Base-by-base conservation (phyloP, 768 basidiomycete species). In the Amanita jacksonii region DNA sequence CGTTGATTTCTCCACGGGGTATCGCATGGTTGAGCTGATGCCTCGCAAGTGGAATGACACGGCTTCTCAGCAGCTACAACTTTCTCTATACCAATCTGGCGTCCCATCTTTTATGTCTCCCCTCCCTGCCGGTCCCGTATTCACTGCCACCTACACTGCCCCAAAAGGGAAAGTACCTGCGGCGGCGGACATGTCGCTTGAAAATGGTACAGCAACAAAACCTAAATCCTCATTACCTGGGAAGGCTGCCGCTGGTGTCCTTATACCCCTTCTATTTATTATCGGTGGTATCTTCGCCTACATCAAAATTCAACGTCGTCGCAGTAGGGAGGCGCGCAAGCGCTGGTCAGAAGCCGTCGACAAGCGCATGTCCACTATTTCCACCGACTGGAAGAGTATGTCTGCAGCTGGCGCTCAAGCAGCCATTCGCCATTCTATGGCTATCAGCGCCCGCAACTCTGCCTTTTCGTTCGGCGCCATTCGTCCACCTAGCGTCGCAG, bases 331-430 rank as follows among this genome's bases (percentile, higher is more conserved):
- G 22, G 70, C 81, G 57, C 68, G 74, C 54, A 70, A 64, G 58
- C 68, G 68, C 16, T 90, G 76, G 69, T 77, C 72, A 31, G 70
- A 79, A 57, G 73, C 67, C 8, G 60, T 90, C 58, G 86, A 90
- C 64, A 78, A 77, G 59, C 81, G 86, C 59, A 88, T 90, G 86
- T 81, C 78, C 2, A 84, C 81, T 38, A 85, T 88, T 51, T 80
- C 78, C 5, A 64, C 71, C 15, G 82, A 87, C 54, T 89, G 86
- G 86, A 81, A 80, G 58, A 69, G 72, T 34, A 77, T 87, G 52
- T 75, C 80, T 6, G 65, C 68, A 4, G 79, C 74, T 3, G 86
- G 84, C 38, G 87, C 85, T 1, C 66, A 68, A 16, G 83, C 79
- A 25, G 87, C 84, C 8, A 81, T 90, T 50, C 75, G 85, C 47